A percentile compares a stretch with the other conserved stretches of the same genome.
Conservation (phyloP, 768 basidiomycete species). For the Mycena filopes region DNA sequence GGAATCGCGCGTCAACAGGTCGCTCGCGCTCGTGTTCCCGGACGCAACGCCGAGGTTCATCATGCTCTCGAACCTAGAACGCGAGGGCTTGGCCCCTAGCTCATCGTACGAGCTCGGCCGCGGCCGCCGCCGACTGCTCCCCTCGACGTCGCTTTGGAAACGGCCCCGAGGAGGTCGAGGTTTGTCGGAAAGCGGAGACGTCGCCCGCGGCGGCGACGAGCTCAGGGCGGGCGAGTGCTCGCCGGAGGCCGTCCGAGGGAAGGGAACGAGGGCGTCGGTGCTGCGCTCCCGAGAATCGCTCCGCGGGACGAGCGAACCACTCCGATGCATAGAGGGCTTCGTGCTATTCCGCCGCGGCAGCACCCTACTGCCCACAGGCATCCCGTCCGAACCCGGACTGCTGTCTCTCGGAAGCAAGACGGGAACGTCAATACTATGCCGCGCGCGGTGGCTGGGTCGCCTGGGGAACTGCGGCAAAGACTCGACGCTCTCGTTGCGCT, state of each 20-base stretch:
- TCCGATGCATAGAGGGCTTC: conserved; percentile 56
- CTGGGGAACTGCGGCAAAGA: conserved; percentile 60
- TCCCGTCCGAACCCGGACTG: conserved; percentile 54
- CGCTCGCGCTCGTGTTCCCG: conserved; percentile 69
- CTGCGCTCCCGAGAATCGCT: conserved; percentile 45
- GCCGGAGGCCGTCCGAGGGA: conserved; percentile 69
- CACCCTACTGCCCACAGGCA: conserved; percentile 40
- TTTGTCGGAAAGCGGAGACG: conserved; percentile 44
- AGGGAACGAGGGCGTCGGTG: conserved; percentile 64
- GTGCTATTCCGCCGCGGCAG: conserved; percentile 69
- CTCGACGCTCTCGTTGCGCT: conserved; percentile 60
- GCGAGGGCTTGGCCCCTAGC: conserved; percentile 60
- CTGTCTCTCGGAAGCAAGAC: conserved; percentile 62
- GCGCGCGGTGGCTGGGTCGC: conserved; percentile 70
- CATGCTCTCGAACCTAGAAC: conserved; percentile 80
- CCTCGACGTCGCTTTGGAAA: conserved; percentile 81
- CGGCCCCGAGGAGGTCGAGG: conserved; percentile 65
- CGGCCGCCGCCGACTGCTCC: conserved; percentile 61
- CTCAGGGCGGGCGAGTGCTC: conserved; percentile 51
- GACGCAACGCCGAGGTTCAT: conserved; percentile 67
- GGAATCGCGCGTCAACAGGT: conserved; percentile 69
- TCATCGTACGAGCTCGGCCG: conserved; percentile 80
- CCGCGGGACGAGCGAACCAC: conserved; percentile 59
- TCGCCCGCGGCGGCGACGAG: conserved; percentile 49
- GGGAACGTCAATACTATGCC: conserved; percentile 70